phyloP scores from a whole-genome alignment of 2,329 filamentous ascomycete genomes.

The Zopfia rhizophila region DNA sequence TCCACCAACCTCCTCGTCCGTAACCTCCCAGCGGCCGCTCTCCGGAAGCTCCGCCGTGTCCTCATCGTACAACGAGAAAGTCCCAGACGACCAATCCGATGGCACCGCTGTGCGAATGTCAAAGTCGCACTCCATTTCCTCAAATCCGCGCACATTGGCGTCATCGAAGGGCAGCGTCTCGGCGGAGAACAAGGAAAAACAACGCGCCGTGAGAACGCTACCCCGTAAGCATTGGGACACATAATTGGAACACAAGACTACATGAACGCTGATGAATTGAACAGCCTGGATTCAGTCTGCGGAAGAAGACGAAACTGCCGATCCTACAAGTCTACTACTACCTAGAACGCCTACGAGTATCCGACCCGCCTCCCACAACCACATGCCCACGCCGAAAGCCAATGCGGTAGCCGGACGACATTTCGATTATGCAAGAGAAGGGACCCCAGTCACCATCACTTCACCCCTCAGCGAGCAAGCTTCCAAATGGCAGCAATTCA shows the following conservation, averaged over 20 bases:
- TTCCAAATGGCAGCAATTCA: conserved; percentile 52
- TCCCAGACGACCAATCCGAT: conserved; percentile 38
- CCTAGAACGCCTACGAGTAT: conserved; percentile 46
- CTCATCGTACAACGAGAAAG: conserved; percentile 25
- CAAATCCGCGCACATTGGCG: conserved; percentile 49
- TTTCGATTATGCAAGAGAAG: conserved; percentile 52
- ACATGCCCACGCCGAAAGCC: conserved; percentile 51
- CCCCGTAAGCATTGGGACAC: conserved; percentile 39
- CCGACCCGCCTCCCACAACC: conserved; percentile 50
- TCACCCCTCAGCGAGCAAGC: conserved; percentile 47
- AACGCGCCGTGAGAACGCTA: conserved; percentile 47
- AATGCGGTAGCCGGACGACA: conserved; percentile 49
- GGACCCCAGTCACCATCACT: conserved; percentile 48
- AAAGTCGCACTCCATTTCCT: conserved; percentile 48
- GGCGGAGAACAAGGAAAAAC: conserved; percentile 43
- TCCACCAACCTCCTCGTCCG: conserved; percentile 42
- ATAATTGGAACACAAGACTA: conserved; percentile 2
- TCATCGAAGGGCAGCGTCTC: conserved; percentile 31
- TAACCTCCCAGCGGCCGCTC: conserved; percentile 40
- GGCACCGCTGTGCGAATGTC: conserved; percentile 36
- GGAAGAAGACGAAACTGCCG: conserved; percentile 48
- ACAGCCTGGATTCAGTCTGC: conserved; percentile 51
- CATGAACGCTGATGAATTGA: conserved; percentile 5
- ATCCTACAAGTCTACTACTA: conserved; percentile 43
- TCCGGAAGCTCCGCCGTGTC: conserved; percentile 44